Conservation (phyloP, 352 stramenopile species). For the Phytophthora agathidicida region DNA sequence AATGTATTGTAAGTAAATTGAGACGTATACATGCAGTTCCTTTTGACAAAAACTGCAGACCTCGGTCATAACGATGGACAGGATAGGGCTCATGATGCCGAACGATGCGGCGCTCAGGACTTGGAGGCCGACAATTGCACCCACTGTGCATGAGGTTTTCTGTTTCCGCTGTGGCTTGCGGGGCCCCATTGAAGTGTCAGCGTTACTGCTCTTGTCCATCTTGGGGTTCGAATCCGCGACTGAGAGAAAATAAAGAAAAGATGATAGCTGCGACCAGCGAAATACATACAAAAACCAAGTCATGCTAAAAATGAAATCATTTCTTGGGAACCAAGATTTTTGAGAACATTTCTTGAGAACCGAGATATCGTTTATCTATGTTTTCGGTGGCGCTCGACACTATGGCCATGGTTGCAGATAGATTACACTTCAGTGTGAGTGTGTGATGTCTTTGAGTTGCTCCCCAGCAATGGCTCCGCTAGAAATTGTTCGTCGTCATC, state of each 20-base stretch:
- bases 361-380: too few species aligned
- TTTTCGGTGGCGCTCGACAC: too few species aligned
- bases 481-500: constrained; percentile 35
- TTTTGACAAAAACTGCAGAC: constrained; percentile 20
- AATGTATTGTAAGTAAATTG: too few species aligned
- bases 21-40: too few species aligned
- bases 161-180: constrained; percentile 6
- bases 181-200: neutral
- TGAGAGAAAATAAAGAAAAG: constrained; percentile 2
- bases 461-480: constrained; percentile 53
- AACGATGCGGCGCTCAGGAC: constrained; percentile 62
- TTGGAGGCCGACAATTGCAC: constrained; percentile 49
- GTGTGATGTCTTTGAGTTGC: constrained; percentile 9
- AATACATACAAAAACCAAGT: constrained; percentile 16
- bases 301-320: neutral
- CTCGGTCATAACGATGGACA: constrained; percentile 74
- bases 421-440: constrained; percentile 8
- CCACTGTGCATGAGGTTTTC: constrained; percentile 37
- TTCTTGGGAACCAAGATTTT: too few species aligned
- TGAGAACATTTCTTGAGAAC: too few species aligned
- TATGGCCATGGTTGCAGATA: neutral
- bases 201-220: constrained; percentile 14
- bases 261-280: constrained; percentile 3
- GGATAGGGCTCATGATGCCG: constrained; percentile 67
- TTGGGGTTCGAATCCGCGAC: constrained; percentile 14